These are phyloP conservation scores for Astragalus membranaceus DNA, from an alignment of 306 rosid species.

Conservation along the genomic window DNA sequence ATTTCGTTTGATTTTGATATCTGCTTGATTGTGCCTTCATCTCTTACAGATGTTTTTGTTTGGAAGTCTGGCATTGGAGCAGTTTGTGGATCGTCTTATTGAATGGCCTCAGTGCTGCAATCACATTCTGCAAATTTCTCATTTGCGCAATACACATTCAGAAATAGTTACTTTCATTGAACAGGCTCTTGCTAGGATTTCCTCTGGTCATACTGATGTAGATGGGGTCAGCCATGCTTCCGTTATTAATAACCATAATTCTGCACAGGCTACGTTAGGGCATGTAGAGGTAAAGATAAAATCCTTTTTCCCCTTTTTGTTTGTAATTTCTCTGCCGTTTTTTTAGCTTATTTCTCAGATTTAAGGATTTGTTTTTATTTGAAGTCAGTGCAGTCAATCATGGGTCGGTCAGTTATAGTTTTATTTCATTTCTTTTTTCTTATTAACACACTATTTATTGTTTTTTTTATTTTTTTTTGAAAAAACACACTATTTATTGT, in stretches of 20 bases:
- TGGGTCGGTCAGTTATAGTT: background rate
- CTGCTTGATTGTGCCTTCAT: conserved; percentile 16
- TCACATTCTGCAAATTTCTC: conserved; percentile 95
- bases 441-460: background rate
- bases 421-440: background rate
- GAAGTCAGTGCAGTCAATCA: background rate
- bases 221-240: conserved; percentile 64
- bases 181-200: conserved; percentile 82
- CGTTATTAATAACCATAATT: conserved; percentile 42
- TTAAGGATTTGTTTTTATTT: background rate
- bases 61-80: conserved; percentile 92
- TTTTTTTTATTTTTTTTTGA: no score
- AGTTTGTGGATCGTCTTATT: conserved; percentile 90
- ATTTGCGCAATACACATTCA: conserved; percentile 69
- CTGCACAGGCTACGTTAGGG: conserved; percentile 46
- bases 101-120: conserved; percentile 99
- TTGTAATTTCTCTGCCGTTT: background rate
- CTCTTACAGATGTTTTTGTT: conserved; percentile 90
- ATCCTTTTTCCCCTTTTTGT: background rate
- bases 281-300: conserved; percentile 59
- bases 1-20: conserved; percentile 7
- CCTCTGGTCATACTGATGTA: conserved; percentile 68
- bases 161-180: conserved; percentile 82
- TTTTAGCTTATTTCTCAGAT: background rate
- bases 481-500: background rate